A percentile compares a stretch with the other conserved stretches of the same genome.
These are phyloP conservation scores for Venustampulla echinocandica DNA, from an alignment of 495 filamentous ascomycete species.

Conservation along the genomic window DNA sequence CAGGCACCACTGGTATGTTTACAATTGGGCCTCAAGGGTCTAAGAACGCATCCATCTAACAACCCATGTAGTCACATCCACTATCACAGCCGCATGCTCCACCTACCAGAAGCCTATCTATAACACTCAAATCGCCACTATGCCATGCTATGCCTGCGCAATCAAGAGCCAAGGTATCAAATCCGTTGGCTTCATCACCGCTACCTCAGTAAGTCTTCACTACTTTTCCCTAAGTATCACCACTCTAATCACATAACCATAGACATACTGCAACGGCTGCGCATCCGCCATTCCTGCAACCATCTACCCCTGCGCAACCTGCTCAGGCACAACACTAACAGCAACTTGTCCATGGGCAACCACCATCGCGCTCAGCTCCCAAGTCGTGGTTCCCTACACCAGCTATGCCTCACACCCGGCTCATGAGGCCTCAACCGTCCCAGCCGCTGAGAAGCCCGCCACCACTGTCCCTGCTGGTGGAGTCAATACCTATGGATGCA, in stretches of 20 bases:
- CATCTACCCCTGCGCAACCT: constrained; percentile 6
- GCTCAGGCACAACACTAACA: constrained; percentile 1
- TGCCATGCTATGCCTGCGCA: constrained; percentile 33
- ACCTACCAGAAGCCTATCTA: constrained; percentile 29
- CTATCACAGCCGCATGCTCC: constrained; percentile 20
- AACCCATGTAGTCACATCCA: too few species aligned
- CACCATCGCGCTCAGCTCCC: background rate
- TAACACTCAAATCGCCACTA: constrained; percentile 25
- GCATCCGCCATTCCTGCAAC: background rate
- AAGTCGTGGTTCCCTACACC: background rate
- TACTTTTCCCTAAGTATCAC: background rate
- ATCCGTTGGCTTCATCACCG: constrained; percentile 25
- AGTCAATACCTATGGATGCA: too few species aligned
- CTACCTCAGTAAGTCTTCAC: constrained; percentile 17
- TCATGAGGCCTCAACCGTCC: background rate
- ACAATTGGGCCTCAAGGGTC: too few species aligned
- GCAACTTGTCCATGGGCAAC: constrained; percentile 1
- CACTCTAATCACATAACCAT: background rate
- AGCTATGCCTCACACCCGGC: background rate
- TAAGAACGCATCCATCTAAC: too few species aligned
- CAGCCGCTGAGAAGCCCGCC: background rate
- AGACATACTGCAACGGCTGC: background rate
- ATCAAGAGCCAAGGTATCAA: constrained; percentile 11
- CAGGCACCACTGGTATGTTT: constrained; percentile 16
- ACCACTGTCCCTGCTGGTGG: background rate